Evolutionary conservation across 805 yeast genomes (phyloP).

Genomic region (Maudiozyma barnettii): DNA sequence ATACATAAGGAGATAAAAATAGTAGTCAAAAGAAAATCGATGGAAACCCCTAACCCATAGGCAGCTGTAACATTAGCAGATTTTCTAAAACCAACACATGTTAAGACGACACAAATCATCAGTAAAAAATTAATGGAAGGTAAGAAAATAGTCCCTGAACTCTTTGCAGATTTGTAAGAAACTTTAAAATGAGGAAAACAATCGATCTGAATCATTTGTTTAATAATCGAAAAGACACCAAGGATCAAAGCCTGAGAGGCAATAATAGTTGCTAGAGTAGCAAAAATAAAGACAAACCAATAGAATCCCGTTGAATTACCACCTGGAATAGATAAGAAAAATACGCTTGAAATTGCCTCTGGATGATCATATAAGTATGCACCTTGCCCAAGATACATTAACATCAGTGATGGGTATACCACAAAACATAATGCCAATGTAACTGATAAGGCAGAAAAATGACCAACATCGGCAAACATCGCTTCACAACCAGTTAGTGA

Average conservation of each 20-base stretch:
- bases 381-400: not conserved
- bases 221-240: not conserved
- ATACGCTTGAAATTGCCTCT: not conserved
- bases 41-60: not conserved
- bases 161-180: not conserved
- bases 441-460: not conserved
- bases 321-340: not conserved
- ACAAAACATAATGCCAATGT: not conserved
- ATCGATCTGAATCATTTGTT: not conserved
- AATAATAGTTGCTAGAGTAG: not conserved
- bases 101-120: not conserved
- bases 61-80: not conserved
- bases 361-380: not conserved
- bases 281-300: not conserved
- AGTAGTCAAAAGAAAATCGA: not conserved
- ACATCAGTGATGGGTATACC: not conserved
- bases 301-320: not conserved
- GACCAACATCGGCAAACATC: slow-evolving; percentile 1
- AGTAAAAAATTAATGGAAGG: not conserved
- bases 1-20: not conserved
- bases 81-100: slow-evolving; percentile 1
- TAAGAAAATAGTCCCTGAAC: not conserved
- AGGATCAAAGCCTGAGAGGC: not conserved
- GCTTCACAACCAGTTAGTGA: not conserved
- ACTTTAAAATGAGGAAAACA: not conserved